Evolutionary conservation across 768 basidiomycete species (phyloP).

Genomic region (Tephrocybe sp.): DNA sequence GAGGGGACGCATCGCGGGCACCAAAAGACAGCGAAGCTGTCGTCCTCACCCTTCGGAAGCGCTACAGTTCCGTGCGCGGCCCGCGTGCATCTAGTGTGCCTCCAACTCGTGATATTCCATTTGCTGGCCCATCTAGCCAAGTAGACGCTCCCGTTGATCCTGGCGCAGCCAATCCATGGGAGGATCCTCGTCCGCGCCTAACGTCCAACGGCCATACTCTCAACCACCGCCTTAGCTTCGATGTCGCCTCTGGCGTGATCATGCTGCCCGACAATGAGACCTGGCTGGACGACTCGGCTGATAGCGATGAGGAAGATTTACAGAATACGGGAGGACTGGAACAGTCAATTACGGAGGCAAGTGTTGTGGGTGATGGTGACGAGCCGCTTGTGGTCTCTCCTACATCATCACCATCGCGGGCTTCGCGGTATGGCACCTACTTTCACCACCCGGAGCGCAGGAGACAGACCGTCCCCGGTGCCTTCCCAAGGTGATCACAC

Average conservation of each 20-base stretch:
- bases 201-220: conserved; percentile 24
- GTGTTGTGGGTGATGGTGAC: conserved; percentile 15
- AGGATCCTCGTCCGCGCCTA: conserved; percentile 41
- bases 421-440: conserved; percentile 73
- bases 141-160: conserved; percentile 24
- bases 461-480: conserved; percentile 58
- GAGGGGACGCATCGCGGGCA: conserved; percentile 33
- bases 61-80: conserved; percentile 54
- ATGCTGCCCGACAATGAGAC: conserved; percentile 77
- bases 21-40: conserved; percentile 61
- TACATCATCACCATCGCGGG: conserved; percentile 36
- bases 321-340: conserved; percentile 30
- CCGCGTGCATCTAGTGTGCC: conserved; percentile 17
- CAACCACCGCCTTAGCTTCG: conserved; percentile 75
- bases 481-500: conserved; percentile 41
- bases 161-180: conserved; percentile 56
- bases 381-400: conserved; percentile 18
- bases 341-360: conserved; percentile 26
- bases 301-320: conserved; percentile 46
- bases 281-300: conserved; percentile 58
- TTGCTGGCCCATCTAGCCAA: conserved; percentile 15
- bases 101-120: conserved; percentile 17
- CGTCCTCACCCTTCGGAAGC: conserved; percentile 78
- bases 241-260: conserved; percentile 86
- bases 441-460: conserved; percentile 84